Base-by-base conservation (phyloP, 805 yeast genomes). In the Wickerhamomyces xylosicus region DNA sequence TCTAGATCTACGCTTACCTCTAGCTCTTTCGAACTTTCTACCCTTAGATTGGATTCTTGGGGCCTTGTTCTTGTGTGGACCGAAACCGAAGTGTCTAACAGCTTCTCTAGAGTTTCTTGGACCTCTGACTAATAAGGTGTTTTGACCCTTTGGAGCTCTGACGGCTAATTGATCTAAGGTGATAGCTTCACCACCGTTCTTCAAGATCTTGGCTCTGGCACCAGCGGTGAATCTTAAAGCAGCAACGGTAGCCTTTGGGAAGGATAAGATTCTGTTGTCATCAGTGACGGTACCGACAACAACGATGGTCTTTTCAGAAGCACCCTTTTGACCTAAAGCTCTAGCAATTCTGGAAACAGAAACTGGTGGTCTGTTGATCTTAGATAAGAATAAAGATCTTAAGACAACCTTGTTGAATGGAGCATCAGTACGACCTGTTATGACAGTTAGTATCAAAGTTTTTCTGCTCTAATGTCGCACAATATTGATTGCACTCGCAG, bases 41-140 rank as follows among this genome's bases (percentile, higher is more conserved):
- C 99, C 99, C 71, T 77, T 87, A 51, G 97, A 90, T 64, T 72
- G 62, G 71, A 92, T 81, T 78, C 94, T 87, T 74, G 99, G 99
- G 64, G 97, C 97, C 86, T 92, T 92, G 76, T 78, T 74, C 81
- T 86, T 86, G 94, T 92, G 98, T 66, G 99, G 99, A 77, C 99
- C 99, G 71, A 90, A 67, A 71, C 99, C 99, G 68, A 92, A 92
- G 84, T 92, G 97, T 79, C 97, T 86, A 63, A 86, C 97, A 63
- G 97, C 97, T 78, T 92, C 97, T 79, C 99, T 86, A 71, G 95
- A 66, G 74, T 75, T 79, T 85, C 97, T 87, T 74, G 97, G 95
- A 71, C 99, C 99, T 79, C 97, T 86, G 68, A 92, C 75, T 63
- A 90, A 73, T 69, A 92, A 73, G 57, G 98, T 92, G 95, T 92